Conservation (phyloP, 2,329 filamentous ascomycete genomes). For the Cryphonectria nitschkei region DNA sequence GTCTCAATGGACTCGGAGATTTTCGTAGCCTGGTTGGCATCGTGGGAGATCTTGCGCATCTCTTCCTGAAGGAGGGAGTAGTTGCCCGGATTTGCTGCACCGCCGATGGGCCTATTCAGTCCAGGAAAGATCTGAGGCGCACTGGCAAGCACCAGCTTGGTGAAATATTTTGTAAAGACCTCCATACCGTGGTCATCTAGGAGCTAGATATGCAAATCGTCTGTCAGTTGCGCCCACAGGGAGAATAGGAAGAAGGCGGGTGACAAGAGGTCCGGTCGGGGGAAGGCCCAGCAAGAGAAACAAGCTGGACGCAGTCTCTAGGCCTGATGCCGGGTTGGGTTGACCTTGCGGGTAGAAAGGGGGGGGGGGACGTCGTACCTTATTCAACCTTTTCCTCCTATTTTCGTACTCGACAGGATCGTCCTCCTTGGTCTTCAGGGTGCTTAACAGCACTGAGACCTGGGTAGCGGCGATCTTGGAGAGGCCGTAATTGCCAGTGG, state of each 20-base stretch:
- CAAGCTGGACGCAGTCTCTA: not conserved
- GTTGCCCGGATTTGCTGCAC: constrained; percentile 63
- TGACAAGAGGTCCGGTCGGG: not conserved
- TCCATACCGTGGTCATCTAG: constrained; percentile 99
- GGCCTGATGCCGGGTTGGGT: not conserved
- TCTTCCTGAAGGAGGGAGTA: constrained; percentile 82
- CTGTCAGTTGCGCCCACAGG: not conserved
- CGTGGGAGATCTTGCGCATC: constrained; percentile 81
- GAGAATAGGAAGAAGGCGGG: not conserved
- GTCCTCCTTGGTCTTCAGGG: constrained; percentile 92
- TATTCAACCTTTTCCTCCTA: constrained; percentile 88
- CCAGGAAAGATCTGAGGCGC: constrained; percentile 88
- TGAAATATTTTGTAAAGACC: constrained; percentile 94
- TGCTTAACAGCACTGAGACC: constrained; percentile 90
- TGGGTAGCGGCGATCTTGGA: constrained; percentile 95
- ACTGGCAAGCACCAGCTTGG: constrained; percentile 89
- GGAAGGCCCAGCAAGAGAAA: not conserved
- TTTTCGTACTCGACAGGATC: constrained; percentile 85
- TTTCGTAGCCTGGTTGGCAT: constrained; percentile 81
- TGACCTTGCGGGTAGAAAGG: not conserved
- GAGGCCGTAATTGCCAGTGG: constrained; percentile 68
- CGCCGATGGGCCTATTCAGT: constrained; percentile 71
- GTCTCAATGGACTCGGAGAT: constrained; percentile 94
- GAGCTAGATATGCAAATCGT: constrained; percentile 59
- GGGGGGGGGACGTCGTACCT: constrained; percentile 60